phyloP scores from a whole-genome alignment of 352 stramenopile species.

The Phytophthora cajani region DNA sequence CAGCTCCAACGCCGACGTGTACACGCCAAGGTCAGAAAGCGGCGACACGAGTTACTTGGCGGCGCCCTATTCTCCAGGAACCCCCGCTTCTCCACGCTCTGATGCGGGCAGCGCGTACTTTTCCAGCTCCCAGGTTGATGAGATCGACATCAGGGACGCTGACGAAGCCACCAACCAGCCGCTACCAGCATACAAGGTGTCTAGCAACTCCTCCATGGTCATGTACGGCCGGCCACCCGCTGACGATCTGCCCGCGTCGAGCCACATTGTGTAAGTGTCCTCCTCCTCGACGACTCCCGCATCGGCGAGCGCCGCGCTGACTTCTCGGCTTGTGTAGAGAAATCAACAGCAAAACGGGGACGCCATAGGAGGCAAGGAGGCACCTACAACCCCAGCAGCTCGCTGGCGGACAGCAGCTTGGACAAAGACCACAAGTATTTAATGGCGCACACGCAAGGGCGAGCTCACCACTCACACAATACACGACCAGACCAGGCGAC shows the following conservation, averaged over 20 bases:
- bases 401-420: slow-evolving; percentile 31
- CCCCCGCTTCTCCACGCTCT: slow-evolving; percentile 52
- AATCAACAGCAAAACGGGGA: slow-evolving; percentile 5
- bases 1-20: slow-evolving; percentile 22
- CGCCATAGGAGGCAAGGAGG: slow-evolving; percentile 1
- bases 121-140: slow-evolving; percentile 49
- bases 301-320: slow-evolving; percentile 17
- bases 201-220: slow-evolving; percentile 60
- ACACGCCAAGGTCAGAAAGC: slow-evolving; percentile 47
- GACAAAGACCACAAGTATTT: slow-evolving; percentile 53
- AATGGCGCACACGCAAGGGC: slow-evolving; percentile 36
- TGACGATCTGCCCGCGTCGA: slow-evolving; percentile 15
- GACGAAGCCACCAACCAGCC: slow-evolving; percentile 43
- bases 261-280: slow-evolving; percentile 55
- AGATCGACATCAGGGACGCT: slow-evolving; percentile 40
- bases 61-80: slow-evolving; percentile 52
- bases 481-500: slow-evolving; percentile 12
- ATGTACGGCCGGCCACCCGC: slow-evolving; percentile 65
- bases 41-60: slow-evolving; percentile 56
- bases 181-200: slow-evolving; percentile 42
- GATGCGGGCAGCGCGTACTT: slow-evolving; percentile 67
- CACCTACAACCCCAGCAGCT: not conserved
- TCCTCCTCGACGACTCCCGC: slow-evolving; percentile 36
- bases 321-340: slow-evolving; percentile 21
- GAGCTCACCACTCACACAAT: slow-evolving; percentile 18